Evolutionary conservation across 352 stramenopile species (phyloP).

Genomic region (Globisporangium spiculum): DNA sequence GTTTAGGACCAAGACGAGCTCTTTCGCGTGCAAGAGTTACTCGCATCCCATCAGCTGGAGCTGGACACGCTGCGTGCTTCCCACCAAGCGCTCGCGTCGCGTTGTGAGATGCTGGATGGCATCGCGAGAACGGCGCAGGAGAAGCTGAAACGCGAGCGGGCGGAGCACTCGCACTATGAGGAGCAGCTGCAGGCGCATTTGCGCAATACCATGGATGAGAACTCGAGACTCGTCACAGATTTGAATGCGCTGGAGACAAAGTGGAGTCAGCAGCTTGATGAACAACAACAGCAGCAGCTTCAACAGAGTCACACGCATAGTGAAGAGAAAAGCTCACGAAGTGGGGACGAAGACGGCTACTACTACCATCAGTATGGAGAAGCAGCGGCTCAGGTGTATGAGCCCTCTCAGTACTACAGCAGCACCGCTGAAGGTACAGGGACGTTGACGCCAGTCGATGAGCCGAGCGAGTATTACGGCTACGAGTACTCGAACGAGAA

Average conservation of each 20-base stretch:
- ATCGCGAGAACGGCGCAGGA: slow-evolving; percentile 57
- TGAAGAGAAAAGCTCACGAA: not conserved
- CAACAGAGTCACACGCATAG: slow-evolving; percentile 6
- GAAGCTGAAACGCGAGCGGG: slow-evolving; percentile 50
- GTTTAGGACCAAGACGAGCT: slow-evolving; percentile 26
- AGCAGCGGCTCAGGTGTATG: slow-evolving; percentile 1
- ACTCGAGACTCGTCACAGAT: slow-evolving; percentile 37
- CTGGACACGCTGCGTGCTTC: slow-evolving; percentile 31
- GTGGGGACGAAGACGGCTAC: slow-evolving; percentile 15
- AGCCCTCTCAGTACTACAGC: not conserved
- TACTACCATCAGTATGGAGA: slow-evolving; percentile 16
- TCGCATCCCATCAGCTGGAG: slow-evolving; percentile 38
- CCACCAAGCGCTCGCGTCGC: slow-evolving; percentile 34
- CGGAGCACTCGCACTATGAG: slow-evolving; percentile 45
- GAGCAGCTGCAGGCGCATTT: slow-evolving; percentile 45
- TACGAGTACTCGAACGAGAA: slow-evolving; percentile 11
- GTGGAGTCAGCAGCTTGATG: slow-evolving; percentile 17
- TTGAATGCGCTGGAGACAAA: slow-evolving; percentile 34
- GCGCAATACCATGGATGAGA: slow-evolving; percentile 44
- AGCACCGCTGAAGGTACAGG: slow-evolving; percentile 1
- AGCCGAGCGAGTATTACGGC: not conserved
- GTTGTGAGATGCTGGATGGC: slow-evolving; percentile 54
- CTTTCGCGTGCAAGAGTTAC: slow-evolving; percentile 19
- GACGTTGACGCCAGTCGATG: slow-evolving; percentile 9
- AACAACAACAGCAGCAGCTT: not conserved